Base-by-base conservation (phyloP, 306 rosid species). In the Pyrus bretschneideri region DNA sequence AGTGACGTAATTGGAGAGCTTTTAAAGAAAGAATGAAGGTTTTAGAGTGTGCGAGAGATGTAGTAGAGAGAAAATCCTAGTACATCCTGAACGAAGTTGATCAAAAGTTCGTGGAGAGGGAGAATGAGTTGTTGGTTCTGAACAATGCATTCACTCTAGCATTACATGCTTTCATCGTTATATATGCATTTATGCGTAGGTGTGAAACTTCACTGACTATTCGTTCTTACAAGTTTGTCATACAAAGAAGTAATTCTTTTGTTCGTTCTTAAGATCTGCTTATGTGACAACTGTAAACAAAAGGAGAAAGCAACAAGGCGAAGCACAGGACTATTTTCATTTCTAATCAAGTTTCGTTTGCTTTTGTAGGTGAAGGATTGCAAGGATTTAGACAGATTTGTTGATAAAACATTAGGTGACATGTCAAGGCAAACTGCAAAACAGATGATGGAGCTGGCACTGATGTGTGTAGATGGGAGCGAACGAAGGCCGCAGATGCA, bases 401-500 rank as follows among this genome's bases (percentile, higher is more conserved):
- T 87, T 13, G 91, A 89, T 71, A 68, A 61, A 75, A 76, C 87
- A 55, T 38, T 87, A 33, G 82, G 77, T 71, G 83, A 62, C 21
- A 69, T 78, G 33, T 76, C 87, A 74, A 74, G 49, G 68, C 44
- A 51, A 67, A 77, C 74, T 63, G 91, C 87, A 4, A 85, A 59
- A 22, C 62, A 61, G 73, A 70, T 87, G 75, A 68, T 80, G 83
- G 84, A 76, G 52, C 66, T 89, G 78, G 91, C 87, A 6, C 29
- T 82, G 71, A 65, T 29, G 35, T 87, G 94, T 65, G 15, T 86
- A 72, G 87, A 77, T 45, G 62, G 58, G 18, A 74, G 71, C 27
- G n/a, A 0, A 15, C 74, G 74, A 62, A 89, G 94, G 78, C 91
- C 88, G 11, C 77, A 82, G 18, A 86, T 87, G 94, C 83, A 61